Conservation (phyloP, 164 flowering plant genomes). For the Echeveria elegans region DNA sequence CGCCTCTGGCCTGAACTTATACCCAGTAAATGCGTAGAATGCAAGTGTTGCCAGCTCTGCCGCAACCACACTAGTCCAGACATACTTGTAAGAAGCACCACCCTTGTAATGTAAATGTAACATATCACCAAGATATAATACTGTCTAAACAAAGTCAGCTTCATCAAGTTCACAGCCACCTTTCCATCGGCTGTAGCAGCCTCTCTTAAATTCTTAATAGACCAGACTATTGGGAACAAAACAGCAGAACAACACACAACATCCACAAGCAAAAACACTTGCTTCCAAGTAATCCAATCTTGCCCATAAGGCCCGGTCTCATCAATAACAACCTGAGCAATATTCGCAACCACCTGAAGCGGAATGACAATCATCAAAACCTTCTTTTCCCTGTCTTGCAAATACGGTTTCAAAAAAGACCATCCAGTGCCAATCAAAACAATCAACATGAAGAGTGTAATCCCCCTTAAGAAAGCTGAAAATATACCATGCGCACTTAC, state of each 20-base stretch:
- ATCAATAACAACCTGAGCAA: constrained; percentile 3
- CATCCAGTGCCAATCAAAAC: constrained; percentile 4
- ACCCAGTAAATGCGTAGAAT: constrained; percentile 1
- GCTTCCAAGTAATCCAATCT: constrained; percentile 6
- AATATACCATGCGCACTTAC: neutral
- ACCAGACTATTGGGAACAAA: constrained; percentile 6
- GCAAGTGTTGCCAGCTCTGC: constrained; percentile 7
- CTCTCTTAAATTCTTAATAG: neutral
- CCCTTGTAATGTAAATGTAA: neutral
- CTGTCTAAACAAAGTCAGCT: constrained; percentile 5
- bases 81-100: constrained; percentile 6
- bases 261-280: constrained; percentile 7
- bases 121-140: constrained; percentile 3
- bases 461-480: constrained; percentile 1
- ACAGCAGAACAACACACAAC: constrained; percentile 4
- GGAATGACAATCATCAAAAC: constrained; percentile 5
- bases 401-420: constrained; percentile 3
- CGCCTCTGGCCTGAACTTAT: constrained; percentile 6
- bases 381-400: constrained; percentile 1
- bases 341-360: constrained; percentile 1
- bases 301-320: neutral
- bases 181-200: constrained; percentile 1
- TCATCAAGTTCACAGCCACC: constrained; percentile 4
- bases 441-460: neutral
- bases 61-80: constrained; percentile 3